phyloP scores from a whole-genome alignment of 2,329 filamentous ascomycete species.

The Gaeumannomyces tritici region DNA sequence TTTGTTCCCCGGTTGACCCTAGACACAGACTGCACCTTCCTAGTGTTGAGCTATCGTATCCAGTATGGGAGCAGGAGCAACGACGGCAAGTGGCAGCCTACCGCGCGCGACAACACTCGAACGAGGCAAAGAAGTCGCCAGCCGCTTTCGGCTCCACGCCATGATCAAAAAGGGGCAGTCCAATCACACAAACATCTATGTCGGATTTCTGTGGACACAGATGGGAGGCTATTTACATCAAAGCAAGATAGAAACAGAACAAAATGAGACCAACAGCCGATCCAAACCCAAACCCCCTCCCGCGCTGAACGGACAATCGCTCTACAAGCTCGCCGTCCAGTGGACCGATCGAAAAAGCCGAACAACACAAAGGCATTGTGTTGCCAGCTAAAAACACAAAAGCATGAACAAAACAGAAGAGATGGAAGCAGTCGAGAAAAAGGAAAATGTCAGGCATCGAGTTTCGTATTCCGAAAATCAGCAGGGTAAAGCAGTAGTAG shows the following conservation, averaged over 20 bases:
- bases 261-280: too few species aligned
- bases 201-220: neutral
- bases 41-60: too few species aligned
- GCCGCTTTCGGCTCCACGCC: neutral
- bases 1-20: too few species aligned
- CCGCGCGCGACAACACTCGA: too few species aligned
- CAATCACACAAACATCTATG: neutral
- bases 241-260: neutral
- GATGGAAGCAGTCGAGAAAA: neutral
- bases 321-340: neutral
- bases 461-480: neutral
- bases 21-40: too few species aligned
- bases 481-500: too few species aligned
- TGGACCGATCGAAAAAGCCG: neutral
- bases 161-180: neutral
- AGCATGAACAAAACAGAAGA: neutral
- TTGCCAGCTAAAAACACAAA: neutral
- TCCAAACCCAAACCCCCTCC: neutral
- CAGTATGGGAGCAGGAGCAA: too few species aligned
- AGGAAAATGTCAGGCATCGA: too few species aligned
- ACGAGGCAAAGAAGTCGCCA: too few species aligned
- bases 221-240: neutral
- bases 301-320: neutral
- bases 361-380: neutral
- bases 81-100: too few species aligned